Evolutionary conservation across 208 protist genomes (phyloP), one percentile per base, ranked within the genome.

Genomic region (Trypanosoma melophagium): DNA sequence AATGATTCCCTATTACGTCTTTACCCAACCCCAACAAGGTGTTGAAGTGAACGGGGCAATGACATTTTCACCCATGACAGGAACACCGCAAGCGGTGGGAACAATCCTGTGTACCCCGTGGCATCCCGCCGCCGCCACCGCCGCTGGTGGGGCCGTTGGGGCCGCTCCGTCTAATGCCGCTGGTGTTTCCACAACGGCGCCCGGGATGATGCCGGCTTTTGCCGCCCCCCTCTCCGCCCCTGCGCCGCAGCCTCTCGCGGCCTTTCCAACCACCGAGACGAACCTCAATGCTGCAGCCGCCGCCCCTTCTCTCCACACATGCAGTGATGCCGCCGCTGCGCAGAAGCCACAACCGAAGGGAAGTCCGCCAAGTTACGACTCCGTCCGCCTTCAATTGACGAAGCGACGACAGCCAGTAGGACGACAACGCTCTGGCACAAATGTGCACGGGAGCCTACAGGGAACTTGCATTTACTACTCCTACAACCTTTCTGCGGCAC

Each of bases 361-460:
- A 14, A 72, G 59, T 44, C 60, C 69, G 21, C 60, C 69, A 38
- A 67, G 69, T 38, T 74, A 74, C 44, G 60, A 74, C 14, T 74
- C 69, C 8, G 3, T 61, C 22, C 50, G 60, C 13, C 17, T 57
- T 12, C 59, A 66, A 21, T 38, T 66, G 16, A 50, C 42, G 16
- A 60, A 62, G 28, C 49, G 60, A 25, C 59, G 60, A 9, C 53
- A 47, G 21, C 40, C 51, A 38, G 41, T 60, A 31, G 54, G 53
- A 13, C 40, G 60, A 7, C 69, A 74, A 28, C 69, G 69, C 28
- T 74, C 69, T 28, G 60, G 69, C 10, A 67, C 60, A 0, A 74
- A 77, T 57, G 62, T 77, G 28, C 72, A 77, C 45, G 67, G 66
- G 2, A 67, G 49, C 21, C 53, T 77, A 22, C 72, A 77, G 24